Base-by-base conservation (phyloP, 257 asterid genomes). In the Salvia splendens region DNA sequence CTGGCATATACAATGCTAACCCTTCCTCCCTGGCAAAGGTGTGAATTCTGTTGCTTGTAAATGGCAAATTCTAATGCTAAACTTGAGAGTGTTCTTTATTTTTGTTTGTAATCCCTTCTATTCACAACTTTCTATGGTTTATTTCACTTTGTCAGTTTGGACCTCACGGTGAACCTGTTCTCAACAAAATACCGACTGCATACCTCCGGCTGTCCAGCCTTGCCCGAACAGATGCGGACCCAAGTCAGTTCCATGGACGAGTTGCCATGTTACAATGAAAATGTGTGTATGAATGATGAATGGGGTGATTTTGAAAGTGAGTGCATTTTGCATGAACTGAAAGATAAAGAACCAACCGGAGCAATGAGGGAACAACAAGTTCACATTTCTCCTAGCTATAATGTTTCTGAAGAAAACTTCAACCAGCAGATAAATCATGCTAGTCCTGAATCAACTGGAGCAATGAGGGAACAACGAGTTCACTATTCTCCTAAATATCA, bases 11-110 rank as follows among this genome's bases (percentile, higher is more conserved):
- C 95, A 24, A 92, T 92, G 97, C 90, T 92, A 58, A 83, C 86
- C 16, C 95, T 89, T 72, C 96, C 97, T 14, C 54, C 91, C 17
- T 89, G 98, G 98, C 81, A 85, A 57, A 85, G 96, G 98, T 92
- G 78, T 51, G 36, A 17, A 16, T 65, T 55, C 5, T 73, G 11
- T 63, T 58, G 20, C 36, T 35, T 0, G 10, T 32, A 66, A n/a
- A 14, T 17, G 0, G 6, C 3, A 10, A 43, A 10, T 20, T 1
- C 3, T 62, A 1, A 0, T 20, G 24, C 55, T 46, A 3, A 61
- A 61, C 12, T 48, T 43, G 48, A 17, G 28, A 3, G 12, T 15
- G 11, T 63, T 12, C 43, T 10, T 5, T 51, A 33, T 49, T 11
- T 61, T 65, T 2, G 6, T 28, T 24, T 11, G 14, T 54, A 2